Conservation (phyloP, 257 asterid genomes). For the Anisodus tanguticus region DNA sequence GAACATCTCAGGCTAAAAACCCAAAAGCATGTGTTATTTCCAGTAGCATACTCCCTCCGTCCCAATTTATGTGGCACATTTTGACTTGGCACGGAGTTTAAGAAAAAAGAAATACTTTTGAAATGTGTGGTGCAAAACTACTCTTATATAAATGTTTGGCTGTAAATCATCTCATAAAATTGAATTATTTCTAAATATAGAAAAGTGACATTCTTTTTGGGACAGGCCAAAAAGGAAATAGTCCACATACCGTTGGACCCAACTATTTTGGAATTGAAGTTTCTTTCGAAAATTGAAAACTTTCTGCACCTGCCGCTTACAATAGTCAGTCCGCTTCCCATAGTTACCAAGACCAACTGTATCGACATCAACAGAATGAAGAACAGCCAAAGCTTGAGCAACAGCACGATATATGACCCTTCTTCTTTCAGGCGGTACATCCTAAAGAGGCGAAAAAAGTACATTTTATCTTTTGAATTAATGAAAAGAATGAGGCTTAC, state of each 20-base stretch:
- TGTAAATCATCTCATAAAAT: too few species aligned
- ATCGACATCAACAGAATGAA: slow-evolving; percentile 82
- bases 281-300: slow-evolving; percentile 8
- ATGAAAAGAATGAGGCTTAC: neutral
- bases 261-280: slow-evolving; percentile 12
- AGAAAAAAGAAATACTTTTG: too few species aligned
- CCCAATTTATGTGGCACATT: too few species aligned
- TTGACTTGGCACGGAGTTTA: too few species aligned
- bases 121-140: too few species aligned
- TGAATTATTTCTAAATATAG: too few species aligned
- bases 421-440: slow-evolving; percentile 69
- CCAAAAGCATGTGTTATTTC: neutral
- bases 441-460: slow-evolving; percentile 46
- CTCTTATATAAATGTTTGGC: too few species aligned
- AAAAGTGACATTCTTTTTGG: too few species aligned
- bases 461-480: slow-evolving; percentile 28
- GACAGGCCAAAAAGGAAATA: too few species aligned
- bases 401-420: slow-evolving; percentile 69
- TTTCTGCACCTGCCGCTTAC: slow-evolving; percentile 80
- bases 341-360: slow-evolving; percentile 72
- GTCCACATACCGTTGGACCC: neutral
- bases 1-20: neutral
- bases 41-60: neutral
- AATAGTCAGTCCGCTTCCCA: slow-evolving; percentile 78
- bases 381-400: slow-evolving; percentile 80